A percentile compares a stretch with the other conserved stretches of the same genome.
Evolutionary conservation across 139 green algal species (phyloP).

Genomic region (Zygnema cylindricum): DNA sequence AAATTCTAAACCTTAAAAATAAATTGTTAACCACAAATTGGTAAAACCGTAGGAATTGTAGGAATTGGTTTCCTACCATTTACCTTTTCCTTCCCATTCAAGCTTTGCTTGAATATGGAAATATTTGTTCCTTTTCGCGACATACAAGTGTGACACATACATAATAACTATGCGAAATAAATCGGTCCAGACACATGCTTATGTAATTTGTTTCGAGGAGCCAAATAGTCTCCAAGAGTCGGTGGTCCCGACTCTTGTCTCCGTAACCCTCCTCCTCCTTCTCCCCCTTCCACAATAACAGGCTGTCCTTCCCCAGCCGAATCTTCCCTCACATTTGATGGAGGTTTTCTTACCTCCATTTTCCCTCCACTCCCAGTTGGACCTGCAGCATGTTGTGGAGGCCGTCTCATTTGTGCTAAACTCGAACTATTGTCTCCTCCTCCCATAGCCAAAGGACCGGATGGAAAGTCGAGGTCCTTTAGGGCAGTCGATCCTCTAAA

Average conservation of each 20-base stretch:
- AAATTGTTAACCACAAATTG: too few relatives aligned
- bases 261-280: background rate
- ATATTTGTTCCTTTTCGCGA: too few relatives aligned
- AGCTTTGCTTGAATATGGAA: too few relatives aligned
- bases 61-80: too few relatives aligned
- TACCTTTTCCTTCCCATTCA: too few relatives aligned
- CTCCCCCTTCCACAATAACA: background rate
- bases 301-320: background rate
- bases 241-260: background rate
- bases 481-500: background rate
- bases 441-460: background rate
- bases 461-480: background rate
- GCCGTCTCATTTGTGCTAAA: background rate
- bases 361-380: background rate
- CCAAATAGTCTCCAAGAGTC: background rate
- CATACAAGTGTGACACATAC: too few relatives aligned
- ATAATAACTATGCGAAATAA: constrained; percentile 1
- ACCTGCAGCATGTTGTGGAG: background rate
- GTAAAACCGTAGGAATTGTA: too few relatives aligned
- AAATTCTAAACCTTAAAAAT: too few relatives aligned
- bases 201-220: background rate
- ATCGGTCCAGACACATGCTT: background rate
- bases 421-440: background rate
- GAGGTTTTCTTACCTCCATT: background rate
- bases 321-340: background rate